These are phyloP conservation scores for Trichomonas tenax DNA, from an alignment of 208 protist genomes.

Conservation along the genomic window DNA sequence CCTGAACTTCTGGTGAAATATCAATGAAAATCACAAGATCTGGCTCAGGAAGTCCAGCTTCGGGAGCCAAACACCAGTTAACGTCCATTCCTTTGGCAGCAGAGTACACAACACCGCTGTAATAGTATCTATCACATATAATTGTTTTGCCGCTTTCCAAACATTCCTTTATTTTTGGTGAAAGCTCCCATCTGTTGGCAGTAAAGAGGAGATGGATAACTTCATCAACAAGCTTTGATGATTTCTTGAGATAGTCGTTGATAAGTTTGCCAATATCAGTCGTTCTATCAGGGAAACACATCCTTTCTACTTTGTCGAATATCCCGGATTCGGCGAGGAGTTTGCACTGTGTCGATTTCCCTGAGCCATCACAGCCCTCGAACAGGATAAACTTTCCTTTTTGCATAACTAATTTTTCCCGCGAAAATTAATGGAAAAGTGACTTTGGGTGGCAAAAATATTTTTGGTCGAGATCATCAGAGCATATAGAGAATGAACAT, in stretches of 20 bases:
- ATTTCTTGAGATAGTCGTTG: slow-evolving; percentile 52
- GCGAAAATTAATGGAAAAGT: too few species aligned
- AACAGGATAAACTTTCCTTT: slow-evolving; percentile 44
- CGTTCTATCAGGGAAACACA: slow-evolving; percentile 45
- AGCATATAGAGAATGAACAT: too few species aligned
- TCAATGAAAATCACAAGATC: slow-evolving; percentile 59
- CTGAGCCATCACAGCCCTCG: slow-evolving; percentile 43
- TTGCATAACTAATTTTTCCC: neutral
- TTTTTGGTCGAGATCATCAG: too few species aligned
- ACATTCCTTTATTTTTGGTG: slow-evolving; percentile 17
- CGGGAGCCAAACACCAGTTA: slow-evolving; percentile 56
- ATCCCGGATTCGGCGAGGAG: slow-evolving; percentile 26
- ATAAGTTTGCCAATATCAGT: slow-evolving; percentile 56
- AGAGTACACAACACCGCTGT: slow-evolving; percentile 58
- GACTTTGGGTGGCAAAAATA: too few species aligned
- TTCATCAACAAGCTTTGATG: slow-evolving; percentile 46
- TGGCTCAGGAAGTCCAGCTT: slow-evolving; percentile 55
- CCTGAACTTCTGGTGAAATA: slow-evolving; percentile 40
- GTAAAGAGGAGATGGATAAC: slow-evolving; percentile 61
- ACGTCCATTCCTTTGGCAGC: slow-evolving; percentile 53
- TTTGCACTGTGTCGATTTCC: slow-evolving; percentile 44
- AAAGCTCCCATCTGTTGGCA: slow-evolving; percentile 60
- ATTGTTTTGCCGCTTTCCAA: slow-evolving; percentile 20
- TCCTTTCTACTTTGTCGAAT: neutral
- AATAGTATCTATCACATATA: slow-evolving; percentile 57